These are phyloP conservation scores for Torulaspora maleeae DNA, from an alignment of 805 yeast species.

Conservation along the genomic window DNA sequence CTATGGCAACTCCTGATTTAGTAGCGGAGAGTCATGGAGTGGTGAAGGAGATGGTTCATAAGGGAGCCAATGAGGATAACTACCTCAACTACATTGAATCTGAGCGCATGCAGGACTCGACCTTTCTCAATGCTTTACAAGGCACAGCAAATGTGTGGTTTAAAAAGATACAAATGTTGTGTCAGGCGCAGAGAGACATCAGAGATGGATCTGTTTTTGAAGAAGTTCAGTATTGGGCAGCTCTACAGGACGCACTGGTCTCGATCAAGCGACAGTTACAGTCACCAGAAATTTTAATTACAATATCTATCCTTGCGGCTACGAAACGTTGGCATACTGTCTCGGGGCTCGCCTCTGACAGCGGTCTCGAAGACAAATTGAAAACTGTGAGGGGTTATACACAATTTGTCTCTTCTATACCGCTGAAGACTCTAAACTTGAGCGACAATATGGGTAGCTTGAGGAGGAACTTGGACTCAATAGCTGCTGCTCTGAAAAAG, in stretches of 20 bases:
- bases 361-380: slow-evolving; percentile 56
- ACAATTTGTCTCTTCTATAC: slow-evolving; percentile 63
- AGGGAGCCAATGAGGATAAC: slow-evolving; percentile 31
- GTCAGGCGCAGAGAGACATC: slow-evolving; percentile 41
- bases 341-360: slow-evolving; percentile 64
- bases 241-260: slow-evolving; percentile 57
- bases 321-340: slow-evolving; percentile 81
- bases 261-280: slow-evolving; percentile 55
- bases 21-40: slow-evolving; percentile 47
- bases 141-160: slow-evolving; percentile 70
- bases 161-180: slow-evolving; percentile 52
- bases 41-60: slow-evolving; percentile 40
- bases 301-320: slow-evolving; percentile 55
- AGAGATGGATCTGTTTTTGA: slow-evolving; percentile 53
- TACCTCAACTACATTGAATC: slow-evolving; percentile 34
- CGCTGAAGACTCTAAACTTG: slow-evolving; percentile 53
- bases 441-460: slow-evolving; percentile 45
- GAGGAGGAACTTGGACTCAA: slow-evolving; percentile 40
- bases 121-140: slow-evolving; percentile 65
- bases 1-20: slow-evolving; percentile 65
- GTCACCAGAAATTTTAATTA: slow-evolving; percentile 48
- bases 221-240: slow-evolving; percentile 75
- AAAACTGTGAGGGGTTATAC: slow-evolving; percentile 51
- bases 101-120: slow-evolving; percentile 44
- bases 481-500: slow-evolving; percentile 62